A percentile compares a stretch with the other conserved stretches of the same genome.
These are phyloP conservation scores for Camellia granthamiana DNA, from an alignment of 148 eudicot species.

Conservation along the genomic window DNA sequence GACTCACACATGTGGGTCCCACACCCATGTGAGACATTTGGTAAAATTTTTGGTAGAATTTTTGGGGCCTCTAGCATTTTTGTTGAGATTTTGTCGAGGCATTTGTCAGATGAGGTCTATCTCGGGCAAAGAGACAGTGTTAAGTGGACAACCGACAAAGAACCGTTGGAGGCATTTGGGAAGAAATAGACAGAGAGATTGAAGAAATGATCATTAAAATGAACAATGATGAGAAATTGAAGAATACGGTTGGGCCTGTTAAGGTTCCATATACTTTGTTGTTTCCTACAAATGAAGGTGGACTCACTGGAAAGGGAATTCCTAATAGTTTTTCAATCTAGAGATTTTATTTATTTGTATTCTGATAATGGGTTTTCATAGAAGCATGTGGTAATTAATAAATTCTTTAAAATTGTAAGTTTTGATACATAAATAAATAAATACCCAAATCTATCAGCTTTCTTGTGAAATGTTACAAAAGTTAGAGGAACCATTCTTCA, in stretches of 20 bases:
- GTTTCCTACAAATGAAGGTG: conserved; percentile 30
- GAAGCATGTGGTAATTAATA: background rate
- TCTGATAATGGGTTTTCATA: background rate
- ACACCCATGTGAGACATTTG: too few species aligned
- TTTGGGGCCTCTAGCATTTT: too few species aligned
- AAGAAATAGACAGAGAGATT: conserved; percentile 20
- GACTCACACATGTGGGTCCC: too few species aligned
- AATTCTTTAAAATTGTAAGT: too few species aligned
- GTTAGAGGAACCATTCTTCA: too few species aligned
- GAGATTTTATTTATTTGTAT: background rate
- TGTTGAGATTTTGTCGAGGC: conserved; percentile 38
- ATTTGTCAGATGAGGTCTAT: conserved; percentile 35
- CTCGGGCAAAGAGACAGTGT: conserved; percentile 31
- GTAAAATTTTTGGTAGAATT: too few species aligned
- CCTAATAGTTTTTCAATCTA: conserved; percentile 35
- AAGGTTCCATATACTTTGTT: conserved; percentile 32
- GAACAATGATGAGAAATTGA: conserved; percentile 23
- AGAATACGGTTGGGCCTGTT: conserved; percentile 29
- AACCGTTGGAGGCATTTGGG: conserved; percentile 20
- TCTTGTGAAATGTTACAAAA: too few species aligned
- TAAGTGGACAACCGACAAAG: conserved; percentile 28
- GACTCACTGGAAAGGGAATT: conserved; percentile 36
- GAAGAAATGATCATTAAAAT: conserved; percentile 20
- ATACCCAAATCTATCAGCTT: too few species aligned
- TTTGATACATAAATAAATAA: too few species aligned